Evolutionary conservation across 495 filamentous ascomycete species (phyloP).

Genomic region (Podospora conica): DNA sequence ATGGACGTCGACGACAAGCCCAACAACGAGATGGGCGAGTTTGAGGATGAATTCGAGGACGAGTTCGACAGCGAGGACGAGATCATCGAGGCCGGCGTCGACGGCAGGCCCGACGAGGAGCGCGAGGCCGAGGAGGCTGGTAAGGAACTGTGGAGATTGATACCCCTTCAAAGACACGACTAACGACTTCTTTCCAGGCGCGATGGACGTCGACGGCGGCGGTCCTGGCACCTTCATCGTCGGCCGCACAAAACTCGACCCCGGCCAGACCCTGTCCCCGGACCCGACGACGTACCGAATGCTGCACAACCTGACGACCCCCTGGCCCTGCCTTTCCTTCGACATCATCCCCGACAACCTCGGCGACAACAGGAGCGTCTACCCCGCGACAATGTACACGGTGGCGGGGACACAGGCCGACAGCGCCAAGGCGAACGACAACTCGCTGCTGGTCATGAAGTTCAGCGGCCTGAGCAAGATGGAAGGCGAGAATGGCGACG

Average conservation of each 20-base stretch:
- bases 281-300: slow-evolving; percentile 92
- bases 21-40: slow-evolving; percentile 69
- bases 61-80: slow-evolving; percentile 97
- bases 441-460: slow-evolving; percentile 92
- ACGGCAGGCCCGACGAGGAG: slow-evolving; percentile 88
- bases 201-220: slow-evolving; percentile 83
- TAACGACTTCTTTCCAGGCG: slow-evolving; percentile 25
- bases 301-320: slow-evolving; percentile 85
- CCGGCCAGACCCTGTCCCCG: slow-evolving; percentile 83
- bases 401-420: slow-evolving; percentile 93
- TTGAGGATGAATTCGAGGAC: slow-evolving; percentile 94
- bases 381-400: slow-evolving; percentile 88
- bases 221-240: slow-evolving; percentile 77
- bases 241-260: slow-evolving; percentile 75
- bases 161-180: background rate
- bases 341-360: slow-evolving; percentile 85
- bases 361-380: slow-evolving; percentile 82
- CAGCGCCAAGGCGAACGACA: slow-evolving; percentile 64
- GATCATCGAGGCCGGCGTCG: slow-evolving; percentile 88
- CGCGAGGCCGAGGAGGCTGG: slow-evolving; percentile 77
- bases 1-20: slow-evolving; percentile 49
- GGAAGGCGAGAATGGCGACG: slow-evolving; percentile 56
- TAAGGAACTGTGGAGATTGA: slow-evolving; percentile 19
- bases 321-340: slow-evolving; percentile 95
- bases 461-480: slow-evolving; percentile 83